Base-by-base conservation (phyloP, 768 basidiomycete genomes). In the Boletus tomentosulus region DNA sequence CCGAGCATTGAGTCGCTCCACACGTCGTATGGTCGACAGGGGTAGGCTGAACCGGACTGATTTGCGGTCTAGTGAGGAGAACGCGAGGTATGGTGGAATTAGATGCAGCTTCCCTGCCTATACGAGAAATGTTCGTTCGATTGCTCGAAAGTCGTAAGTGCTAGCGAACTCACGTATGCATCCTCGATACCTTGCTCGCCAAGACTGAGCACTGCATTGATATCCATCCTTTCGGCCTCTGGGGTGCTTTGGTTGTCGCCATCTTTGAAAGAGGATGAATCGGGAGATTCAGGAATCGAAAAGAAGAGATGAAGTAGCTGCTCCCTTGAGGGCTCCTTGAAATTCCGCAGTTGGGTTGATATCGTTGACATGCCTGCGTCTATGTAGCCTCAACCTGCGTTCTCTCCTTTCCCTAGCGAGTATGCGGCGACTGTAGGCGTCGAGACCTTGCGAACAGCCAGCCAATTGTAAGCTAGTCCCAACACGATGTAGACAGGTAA, bases 61-160 rank as follows among this genome's bases (percentile, higher is more conserved):
- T 67, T 93, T 93, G 64, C 87, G 84, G 71, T 99, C 97, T 25
- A 96, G 72, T 6, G 93, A 96, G 12, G 85, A 74, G 72, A 98
- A 99, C 19, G 89, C 83, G 9, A 99, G 78, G 72, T 89, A 98
- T 0, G 94, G 92, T 10, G 93, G 83, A 56, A 96, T 78, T 41
- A 99, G 78, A 66, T 93, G 80, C 39, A 98, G 75, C 68, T 92
- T 91, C 53, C 97, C 97, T 39, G 94, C 88, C 96, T 94, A 57
- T 47, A 51, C 42, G 25, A 19, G 34, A 38, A 12, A 41, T 12
- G 38, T 39, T 50, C n/a, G 46, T 53, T 38, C 19, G 27, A 37
- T 51, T 24, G 4, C 43, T 51, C 33, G 0, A 9, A 15, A 27
- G 30, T 54, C 7, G 15, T 12, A 31, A 38, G 10, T 22, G 22